phyloP scores from a whole-genome alignment of 768 basidiomycete genomes.

The Mycena sanguinolenta region DNA sequence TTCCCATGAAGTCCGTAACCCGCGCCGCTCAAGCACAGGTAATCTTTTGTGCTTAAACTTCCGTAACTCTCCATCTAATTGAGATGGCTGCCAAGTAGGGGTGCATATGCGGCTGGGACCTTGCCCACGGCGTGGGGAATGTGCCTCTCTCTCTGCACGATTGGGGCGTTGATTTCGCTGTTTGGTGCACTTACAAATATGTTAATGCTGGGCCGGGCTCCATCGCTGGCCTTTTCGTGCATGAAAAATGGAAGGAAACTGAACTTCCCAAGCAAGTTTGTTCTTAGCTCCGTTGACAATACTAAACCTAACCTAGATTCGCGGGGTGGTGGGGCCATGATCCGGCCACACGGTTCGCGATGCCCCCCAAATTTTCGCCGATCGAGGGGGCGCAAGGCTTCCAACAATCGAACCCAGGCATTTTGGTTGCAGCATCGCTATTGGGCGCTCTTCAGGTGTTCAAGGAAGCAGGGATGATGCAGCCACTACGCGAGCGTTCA shows the following conservation, averaged over 20 bases:
- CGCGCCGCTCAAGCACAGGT: slow-evolving; percentile 88
- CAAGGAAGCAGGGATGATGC: slow-evolving; percentile 83
- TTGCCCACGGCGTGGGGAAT: slow-evolving; percentile 96
- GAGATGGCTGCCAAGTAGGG: slow-evolving; percentile 65
- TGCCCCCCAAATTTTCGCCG: slow-evolving; percentile 87
- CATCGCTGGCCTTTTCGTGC: slow-evolving; percentile 94
- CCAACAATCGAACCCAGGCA: slow-evolving; percentile 95
- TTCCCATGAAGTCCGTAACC: slow-evolving; percentile 89
- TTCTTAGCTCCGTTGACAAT: slow-evolving; percentile 34
- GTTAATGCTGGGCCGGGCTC: slow-evolving; percentile 96
- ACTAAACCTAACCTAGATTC: slow-evolving; percentile 63
- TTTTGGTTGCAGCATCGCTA: slow-evolving; percentile 83
- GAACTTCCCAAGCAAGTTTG: slow-evolving; percentile 72
- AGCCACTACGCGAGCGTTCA: slow-evolving; percentile 76
- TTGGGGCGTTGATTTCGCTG: slow-evolving; percentile 97
- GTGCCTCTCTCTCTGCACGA: slow-evolving; percentile 90
- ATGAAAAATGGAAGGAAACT: slow-evolving; percentile 81
- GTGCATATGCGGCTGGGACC: slow-evolving; percentile 95
- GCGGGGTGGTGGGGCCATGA: slow-evolving; percentile 99
- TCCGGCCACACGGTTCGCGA: slow-evolving; percentile 86
- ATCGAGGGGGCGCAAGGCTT: slow-evolving; percentile 94
- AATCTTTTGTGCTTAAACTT: slow-evolving; percentile 35
- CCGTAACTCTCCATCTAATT: slow-evolving; percentile 41
- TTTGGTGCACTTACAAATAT: slow-evolving; percentile 99
- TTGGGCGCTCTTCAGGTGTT: slow-evolving; percentile 88